These are phyloP conservation scores for Clonostachys sp. DNA, from an alignment of 2,329 filamentous ascomycete genomes.

Conservation along the genomic window DNA sequence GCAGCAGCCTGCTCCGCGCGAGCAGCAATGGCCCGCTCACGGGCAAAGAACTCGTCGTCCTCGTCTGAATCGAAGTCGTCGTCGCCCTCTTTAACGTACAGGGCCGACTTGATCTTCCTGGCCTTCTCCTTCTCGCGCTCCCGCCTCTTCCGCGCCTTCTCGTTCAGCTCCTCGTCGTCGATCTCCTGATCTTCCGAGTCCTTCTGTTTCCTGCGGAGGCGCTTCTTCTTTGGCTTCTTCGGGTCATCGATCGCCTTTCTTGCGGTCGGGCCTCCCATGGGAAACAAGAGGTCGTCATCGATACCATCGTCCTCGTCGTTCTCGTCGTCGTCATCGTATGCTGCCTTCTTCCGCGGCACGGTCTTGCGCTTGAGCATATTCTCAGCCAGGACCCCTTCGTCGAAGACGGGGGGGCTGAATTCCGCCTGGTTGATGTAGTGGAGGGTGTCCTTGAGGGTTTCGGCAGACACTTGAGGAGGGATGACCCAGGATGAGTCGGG, in stretches of 20 bases:
- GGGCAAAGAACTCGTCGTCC: conserved; percentile 67
- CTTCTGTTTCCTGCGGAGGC: conserved; percentile 40
- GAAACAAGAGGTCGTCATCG: conserved; percentile 59
- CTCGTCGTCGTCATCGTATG: conserved; percentile 69
- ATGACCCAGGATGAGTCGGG: conserved; percentile 76
- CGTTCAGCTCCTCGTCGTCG: conserved; percentile 61
- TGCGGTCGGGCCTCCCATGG: conserved; percentile 59
- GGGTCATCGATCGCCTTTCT: conserved; percentile 48
- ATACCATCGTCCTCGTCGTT: conserved; percentile 39
- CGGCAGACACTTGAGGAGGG: conserved; percentile 59
- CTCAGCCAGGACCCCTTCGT: conserved; percentile 69
- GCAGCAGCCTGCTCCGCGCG: conserved; percentile 34
- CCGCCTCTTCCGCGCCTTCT: conserved; percentile 55
- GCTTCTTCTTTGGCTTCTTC: conserved; percentile 44
- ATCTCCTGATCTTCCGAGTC: conserved; percentile 37
- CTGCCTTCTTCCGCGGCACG: conserved; percentile 47
- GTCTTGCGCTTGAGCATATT: conserved; percentile 74
- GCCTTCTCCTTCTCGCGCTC: conserved; percentile 73
- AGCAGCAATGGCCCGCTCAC: conserved; percentile 58
- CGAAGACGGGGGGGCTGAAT: conserved; percentile 72
- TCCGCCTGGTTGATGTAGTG: conserved; percentile 73
- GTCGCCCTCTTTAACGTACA: conserved; percentile 79
- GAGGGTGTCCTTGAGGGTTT: conserved; percentile 63
- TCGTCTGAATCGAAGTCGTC: conserved; percentile 82
- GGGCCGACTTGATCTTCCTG: conserved; percentile 75